phyloP scores from a whole-genome alignment of 1,139 yeast genomes.

The Debaryomyces singareniensis region DNA sequence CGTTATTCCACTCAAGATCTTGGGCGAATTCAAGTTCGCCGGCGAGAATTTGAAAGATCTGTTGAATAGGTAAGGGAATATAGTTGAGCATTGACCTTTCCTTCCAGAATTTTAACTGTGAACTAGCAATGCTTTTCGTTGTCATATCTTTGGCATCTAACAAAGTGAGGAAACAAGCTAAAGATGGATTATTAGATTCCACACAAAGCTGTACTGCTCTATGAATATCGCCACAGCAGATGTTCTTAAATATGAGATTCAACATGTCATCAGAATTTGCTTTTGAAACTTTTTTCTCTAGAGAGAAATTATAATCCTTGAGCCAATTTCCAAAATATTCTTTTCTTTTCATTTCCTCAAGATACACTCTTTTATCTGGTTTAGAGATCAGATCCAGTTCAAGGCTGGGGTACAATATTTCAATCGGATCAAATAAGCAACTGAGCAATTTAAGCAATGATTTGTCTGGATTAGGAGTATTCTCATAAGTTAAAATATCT shows the following conservation, averaged over 20 bases:
- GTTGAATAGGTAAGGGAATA: constrained; percentile 49
- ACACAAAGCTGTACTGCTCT: constrained; percentile 61
- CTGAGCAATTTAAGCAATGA: no score
- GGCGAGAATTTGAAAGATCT: constrained; percentile 58
- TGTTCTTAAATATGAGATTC: constrained; percentile 44
- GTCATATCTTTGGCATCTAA: constrained; percentile 62
- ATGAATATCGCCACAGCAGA: constrained; percentile 53
- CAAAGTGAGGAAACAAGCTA: constrained; percentile 64
- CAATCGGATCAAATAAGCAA: no score
- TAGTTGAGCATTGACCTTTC: constrained; percentile 27
- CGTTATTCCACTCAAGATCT: constrained; percentile 61
- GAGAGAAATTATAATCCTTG: constrained; percentile 14
- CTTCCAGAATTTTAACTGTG: constrained; percentile 65
- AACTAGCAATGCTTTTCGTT: constrained; percentile 47
- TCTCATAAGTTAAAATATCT: no score
- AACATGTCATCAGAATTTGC: constrained; percentile 25
- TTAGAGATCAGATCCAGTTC: no score
- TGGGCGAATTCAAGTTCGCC: constrained; percentile 45
- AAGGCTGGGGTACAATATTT: no score
- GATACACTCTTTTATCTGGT: no score
- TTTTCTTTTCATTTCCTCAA: constrained; percentile 26
- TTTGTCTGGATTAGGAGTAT: no score
- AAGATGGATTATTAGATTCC: constrained; percentile 53
- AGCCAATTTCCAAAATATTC: constrained; percentile 40
- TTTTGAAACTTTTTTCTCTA: constrained; percentile 1